Evolutionary conservation across 2,329 filamentous ascomycete genomes (phyloP).

Genomic region (Cercospora janseana): DNA sequence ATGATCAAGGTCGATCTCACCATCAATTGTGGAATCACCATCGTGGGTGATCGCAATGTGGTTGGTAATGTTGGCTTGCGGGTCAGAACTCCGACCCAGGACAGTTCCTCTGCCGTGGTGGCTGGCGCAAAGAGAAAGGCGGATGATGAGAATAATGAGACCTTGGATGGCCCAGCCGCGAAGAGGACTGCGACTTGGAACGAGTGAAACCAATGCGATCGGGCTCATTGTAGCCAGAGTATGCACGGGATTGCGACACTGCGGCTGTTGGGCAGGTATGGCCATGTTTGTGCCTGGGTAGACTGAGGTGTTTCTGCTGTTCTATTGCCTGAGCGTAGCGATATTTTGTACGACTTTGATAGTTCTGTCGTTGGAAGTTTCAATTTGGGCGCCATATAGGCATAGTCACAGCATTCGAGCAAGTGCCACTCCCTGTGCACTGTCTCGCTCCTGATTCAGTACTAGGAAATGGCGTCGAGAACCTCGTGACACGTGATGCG

Average conservation of each 20-base stretch:
- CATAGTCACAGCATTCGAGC: no score
- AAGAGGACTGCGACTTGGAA: conserved; percentile 25
- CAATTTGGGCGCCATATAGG: no score
- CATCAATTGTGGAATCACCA: conserved; percentile 38
- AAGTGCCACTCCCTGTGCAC: no score
- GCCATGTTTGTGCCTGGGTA: no score
- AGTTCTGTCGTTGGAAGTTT: no score
- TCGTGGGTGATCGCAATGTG: conserved; percentile 36
- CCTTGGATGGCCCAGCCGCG: conserved; percentile 16
- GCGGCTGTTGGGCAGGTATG: no score
- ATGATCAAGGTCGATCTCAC: conserved; percentile 50
- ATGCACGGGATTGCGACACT: not conserved
- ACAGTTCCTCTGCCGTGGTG: conserved; percentile 14
- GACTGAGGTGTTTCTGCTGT: not conserved
- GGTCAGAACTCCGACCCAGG: conserved; percentile 23
- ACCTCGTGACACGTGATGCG: conserved; percentile 6
- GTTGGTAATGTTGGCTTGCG: conserved; percentile 34
- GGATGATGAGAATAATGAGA: conserved; percentile 27
- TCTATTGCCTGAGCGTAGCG: not conserved
- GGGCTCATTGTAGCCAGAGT: not conserved
- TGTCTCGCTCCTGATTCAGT: no score
- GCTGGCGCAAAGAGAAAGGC: conserved; percentile 37
- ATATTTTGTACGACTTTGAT: not conserved
- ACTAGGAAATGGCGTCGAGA: no score
- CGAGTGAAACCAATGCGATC: not conserved